Base-by-base conservation (phyloP, 306 rosid genomes). In the Sphenostylis stenocarpa region DNA sequence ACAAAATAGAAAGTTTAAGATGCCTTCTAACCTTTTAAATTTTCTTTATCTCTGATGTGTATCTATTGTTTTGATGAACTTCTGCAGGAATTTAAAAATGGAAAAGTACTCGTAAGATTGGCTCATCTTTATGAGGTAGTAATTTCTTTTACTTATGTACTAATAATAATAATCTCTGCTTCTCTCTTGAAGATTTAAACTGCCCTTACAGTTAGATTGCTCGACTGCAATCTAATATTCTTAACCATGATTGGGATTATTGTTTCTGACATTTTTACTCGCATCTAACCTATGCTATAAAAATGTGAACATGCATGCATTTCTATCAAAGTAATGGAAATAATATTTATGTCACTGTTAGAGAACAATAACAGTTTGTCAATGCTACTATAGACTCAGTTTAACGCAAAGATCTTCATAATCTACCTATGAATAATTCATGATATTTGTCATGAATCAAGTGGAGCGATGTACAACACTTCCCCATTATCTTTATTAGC, bases 101-200 rank as follows among this genome's bases (percentile, higher is more conserved):
- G 98, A 78, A 81, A 85, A 89, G 87, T 89, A 20, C 96, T 93
- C 65, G 63, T 93, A 39, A 87, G 98, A 70, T 75, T 93, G 81
- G 98, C 92, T 70, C 97, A 93, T 67, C 85, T 89, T 79, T 91
- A 88, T 41, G 97, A 93, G 98, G 98, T 92, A 52, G 23, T 65
- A 62, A 55, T 77, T 80, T 69, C 13, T 81, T 84, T 62, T 62
- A 5, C 62, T 69, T 72, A 81, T 79, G 21, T 48, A 69, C 19
- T 5, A 20, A 55, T 61, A 48, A 31, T 43, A 64, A 36, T n/a
- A n/a, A n/a, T 64, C 51, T 66, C 31, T 51, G 17, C 61, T 67
- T 68, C 73, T 79, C 33, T 75, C 61, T 79, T 28, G 4, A 51
- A 81, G 21, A 68, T 20, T 68, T 41, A 51, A 70, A 28, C 53